Base-by-base conservation (phyloP, 805 yeast genomes). In the Wickerhamomyces silvicola region DNA sequence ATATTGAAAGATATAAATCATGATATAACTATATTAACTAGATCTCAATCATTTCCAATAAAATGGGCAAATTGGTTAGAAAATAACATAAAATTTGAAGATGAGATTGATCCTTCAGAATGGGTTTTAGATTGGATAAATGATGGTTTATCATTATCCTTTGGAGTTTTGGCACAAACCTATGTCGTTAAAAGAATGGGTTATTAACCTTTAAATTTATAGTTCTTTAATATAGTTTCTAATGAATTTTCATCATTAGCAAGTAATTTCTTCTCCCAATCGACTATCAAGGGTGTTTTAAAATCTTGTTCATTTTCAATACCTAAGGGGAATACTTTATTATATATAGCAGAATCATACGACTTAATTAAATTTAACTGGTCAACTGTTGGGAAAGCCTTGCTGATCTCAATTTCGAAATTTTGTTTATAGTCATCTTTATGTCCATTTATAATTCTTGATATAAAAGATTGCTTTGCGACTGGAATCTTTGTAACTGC, bases 61-160 rank as follows among this genome's bases (percentile, higher is more conserved):
- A 78, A 75, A 52, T 92, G 98, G 98, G 80, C 87, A 8, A 64
- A 73, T n/a, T 92, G 98, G 98, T 67, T 90, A n/a, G 78, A 55
- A 39, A 46, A 51, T 21, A 48, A 48, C 6, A 56, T 50, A 14
- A 54, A 54, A 25, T 49, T 50, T 9, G 59, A 56, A n/a, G 75
- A 74, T 37, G 77, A 66, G 8, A 68, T 78, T 10, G 87, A 81
- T 46, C 88, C 90, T n/a, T 64, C 80, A 26, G 85, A 79, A 37
- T 83, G 92, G 94, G 82, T 83, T 10, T 64, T 68, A 26, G 81
- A 74, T 32, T 83, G 94, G 94, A 66, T 82, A 22, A 79, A 75
- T 47, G 80, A 77, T 43, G 94, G 95, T 0, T 64, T 92, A 31
- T 75, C 76, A 13, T 68, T 87, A 41, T 68, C 86, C 12, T 73